These are phyloP conservation scores for Geotrichum fermentans DNA, from an alignment of 1,139 yeast genomes.

Conservation along the genomic window DNA sequence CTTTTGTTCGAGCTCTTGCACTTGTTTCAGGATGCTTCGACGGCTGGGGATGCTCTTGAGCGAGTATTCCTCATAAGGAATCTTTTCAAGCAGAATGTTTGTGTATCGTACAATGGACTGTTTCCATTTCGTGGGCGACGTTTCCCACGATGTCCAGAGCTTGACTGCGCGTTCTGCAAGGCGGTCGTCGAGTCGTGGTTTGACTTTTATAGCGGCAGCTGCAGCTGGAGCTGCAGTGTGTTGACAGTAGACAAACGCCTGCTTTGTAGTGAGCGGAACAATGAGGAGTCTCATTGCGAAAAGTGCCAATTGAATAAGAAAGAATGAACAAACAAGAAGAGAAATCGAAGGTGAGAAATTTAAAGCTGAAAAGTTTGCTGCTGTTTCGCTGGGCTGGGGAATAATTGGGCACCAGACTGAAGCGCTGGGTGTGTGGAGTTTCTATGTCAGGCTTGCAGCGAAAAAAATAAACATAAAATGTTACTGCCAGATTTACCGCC, in stretches of 20 bases:
- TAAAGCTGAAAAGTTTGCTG: not conserved
- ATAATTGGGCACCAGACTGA: too few species aligned
- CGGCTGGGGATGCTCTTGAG: constrained; percentile 48
- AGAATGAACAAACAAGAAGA: not conserved
- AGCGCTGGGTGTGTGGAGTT: too few species aligned
- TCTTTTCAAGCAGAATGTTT: constrained; percentile 41
- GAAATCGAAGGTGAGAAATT: not conserved
- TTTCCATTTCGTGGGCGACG: constrained; percentile 43
- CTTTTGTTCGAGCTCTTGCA: constrained; percentile 18
- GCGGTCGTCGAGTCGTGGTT: constrained; percentile 40
- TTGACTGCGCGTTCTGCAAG: constrained; percentile 46
- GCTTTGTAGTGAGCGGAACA: constrained; percentile 31
- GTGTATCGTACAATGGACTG: constrained; percentile 42
- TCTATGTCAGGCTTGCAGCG: too few species aligned
- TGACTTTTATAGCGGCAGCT: not conserved
- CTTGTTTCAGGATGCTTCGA: constrained; percentile 25
- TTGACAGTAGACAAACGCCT: constrained; percentile 34
- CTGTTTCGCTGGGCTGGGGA: too few species aligned
- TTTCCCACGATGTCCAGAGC: constrained; percentile 44
- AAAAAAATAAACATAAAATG: too few species aligned
- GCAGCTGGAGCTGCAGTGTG: constrained; percentile 20
- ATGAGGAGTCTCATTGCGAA: constrained; percentile 30
- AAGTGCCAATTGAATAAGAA: not conserved
- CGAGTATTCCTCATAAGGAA: constrained; percentile 52
- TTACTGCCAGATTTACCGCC: too few species aligned